phyloP scores from a whole-genome alignment of 2,329 filamentous ascomycete species.

The Lecanicillium sp. region DNA sequence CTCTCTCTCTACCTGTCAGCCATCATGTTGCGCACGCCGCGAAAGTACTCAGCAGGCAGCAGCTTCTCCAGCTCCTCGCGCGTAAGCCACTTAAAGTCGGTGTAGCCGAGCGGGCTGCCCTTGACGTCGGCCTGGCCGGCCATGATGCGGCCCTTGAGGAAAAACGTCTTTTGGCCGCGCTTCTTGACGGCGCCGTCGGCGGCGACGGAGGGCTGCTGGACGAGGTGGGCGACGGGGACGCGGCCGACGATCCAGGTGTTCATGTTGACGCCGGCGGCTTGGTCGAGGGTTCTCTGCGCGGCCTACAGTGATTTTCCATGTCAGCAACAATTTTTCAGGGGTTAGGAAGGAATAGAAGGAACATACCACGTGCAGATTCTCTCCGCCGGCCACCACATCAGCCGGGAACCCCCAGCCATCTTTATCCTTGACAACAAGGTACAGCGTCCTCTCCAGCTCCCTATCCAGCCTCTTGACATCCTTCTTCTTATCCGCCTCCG shows the following conservation, averaged over 20 bases:
- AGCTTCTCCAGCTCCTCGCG: constrained; percentile 74
- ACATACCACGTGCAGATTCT: constrained; percentile 78
- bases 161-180: constrained; percentile 79
- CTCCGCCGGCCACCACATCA: constrained; percentile 58
- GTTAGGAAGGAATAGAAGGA: background rate
- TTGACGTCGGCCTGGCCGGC: constrained; percentile 83
- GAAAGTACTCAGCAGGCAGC: constrained; percentile 64
- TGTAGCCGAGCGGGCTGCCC: constrained; percentile 62
- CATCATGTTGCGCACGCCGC: constrained; percentile 74
- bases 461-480: constrained; percentile 75
- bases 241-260: constrained; percentile 97
- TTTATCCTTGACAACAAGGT: constrained; percentile 71
- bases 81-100: constrained; percentile 87
- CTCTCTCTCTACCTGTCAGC: constrained; percentile 53
- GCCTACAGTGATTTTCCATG: constrained; percentile 46
- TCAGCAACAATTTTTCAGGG: background rate
- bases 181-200: constrained; percentile 32
- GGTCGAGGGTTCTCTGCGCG: constrained; percentile 68
- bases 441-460: constrained; percentile 72
- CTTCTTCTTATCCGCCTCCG: constrained; percentile 69
- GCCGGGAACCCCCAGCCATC: constrained; percentile 80
- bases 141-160: constrained; percentile 94
- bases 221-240: constrained; percentile 75
- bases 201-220: constrained; percentile 43
- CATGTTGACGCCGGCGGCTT: constrained; percentile 86